Conservation (phyloP, 2,329 filamentous ascomycete genomes). For the Dothidotthia symphoricarpi region DNA sequence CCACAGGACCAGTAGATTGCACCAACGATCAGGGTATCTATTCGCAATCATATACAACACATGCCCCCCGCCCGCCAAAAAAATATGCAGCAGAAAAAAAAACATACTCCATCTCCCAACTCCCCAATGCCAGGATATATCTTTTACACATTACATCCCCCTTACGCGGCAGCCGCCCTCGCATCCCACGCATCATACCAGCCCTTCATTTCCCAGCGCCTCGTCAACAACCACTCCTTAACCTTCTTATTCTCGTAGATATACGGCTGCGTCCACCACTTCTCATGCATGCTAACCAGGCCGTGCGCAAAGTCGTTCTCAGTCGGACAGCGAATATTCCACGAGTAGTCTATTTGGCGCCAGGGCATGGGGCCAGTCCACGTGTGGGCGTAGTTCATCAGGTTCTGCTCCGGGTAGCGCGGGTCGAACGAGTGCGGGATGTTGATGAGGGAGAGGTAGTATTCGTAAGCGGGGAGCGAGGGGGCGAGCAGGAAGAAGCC, state of each 20-base stretch:
- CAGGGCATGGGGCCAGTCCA: constrained; percentile 44
- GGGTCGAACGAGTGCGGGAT: constrained; percentile 35
- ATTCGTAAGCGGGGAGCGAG: constrained; percentile 25
- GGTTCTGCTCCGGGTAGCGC: constrained; percentile 38
- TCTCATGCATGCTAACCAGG: constrained; percentile 41
- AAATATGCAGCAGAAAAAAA: too few relatives aligned
- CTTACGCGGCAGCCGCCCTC: too few relatives aligned
- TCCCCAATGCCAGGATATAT: too few relatives aligned
- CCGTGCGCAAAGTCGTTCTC: constrained; percentile 40
- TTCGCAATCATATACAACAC: too few relatives aligned
- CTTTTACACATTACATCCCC: too few relatives aligned
- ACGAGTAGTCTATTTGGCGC: constrained; percentile 37
- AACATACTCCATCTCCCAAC: too few relatives aligned
- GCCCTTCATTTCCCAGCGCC: constrained; percentile 44
- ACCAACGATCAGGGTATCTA: too few relatives aligned
- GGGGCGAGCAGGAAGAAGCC: constrained; percentile 42
- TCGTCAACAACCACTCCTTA: constrained; percentile 31
- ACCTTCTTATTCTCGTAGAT: constrained; percentile 27
- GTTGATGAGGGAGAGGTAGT: constrained; percentile 34
- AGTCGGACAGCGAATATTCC: constrained; percentile 42
- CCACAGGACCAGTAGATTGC: too few relatives aligned
- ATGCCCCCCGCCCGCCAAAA: too few relatives aligned
- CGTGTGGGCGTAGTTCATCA: constrained; percentile 40
- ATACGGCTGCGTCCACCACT: constrained; percentile 40
- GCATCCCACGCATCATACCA: constrained; percentile 30